Evolutionary conservation across 23 red algal genomes (phyloP).

Genomic region (Chondrus crispus): DNA sequence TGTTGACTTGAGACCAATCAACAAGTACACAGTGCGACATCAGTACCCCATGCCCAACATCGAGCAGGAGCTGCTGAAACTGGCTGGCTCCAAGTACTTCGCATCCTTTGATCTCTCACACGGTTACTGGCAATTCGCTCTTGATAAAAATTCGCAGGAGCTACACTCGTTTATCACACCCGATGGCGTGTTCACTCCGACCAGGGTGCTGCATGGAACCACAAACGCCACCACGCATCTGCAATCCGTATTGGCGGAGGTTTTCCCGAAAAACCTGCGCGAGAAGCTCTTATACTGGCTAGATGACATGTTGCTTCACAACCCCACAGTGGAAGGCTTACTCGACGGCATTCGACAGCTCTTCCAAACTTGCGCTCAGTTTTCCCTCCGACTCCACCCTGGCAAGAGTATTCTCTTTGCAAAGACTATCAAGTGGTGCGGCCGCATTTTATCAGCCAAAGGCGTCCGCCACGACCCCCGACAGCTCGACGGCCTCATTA

Average conservation of each 20-base stretch:
- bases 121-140: constrained; percentile 26
- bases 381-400: neutral
- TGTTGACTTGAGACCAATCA: constrained; percentile 21
- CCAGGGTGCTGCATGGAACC: constrained; percentile 11
- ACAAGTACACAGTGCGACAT: constrained; percentile 37
- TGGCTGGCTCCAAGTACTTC: constrained; percentile 3
- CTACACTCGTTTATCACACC: constrained; percentile 29
- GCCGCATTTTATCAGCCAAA: neutral
- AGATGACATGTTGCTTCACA: neutral
- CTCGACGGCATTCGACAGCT: neutral
- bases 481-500: neutral
- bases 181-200: constrained; percentile 14
- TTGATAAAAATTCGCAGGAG: constrained; percentile 5
- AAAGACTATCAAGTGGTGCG: neutral
- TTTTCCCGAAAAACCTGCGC: neutral
- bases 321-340: neutral
- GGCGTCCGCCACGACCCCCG: neutral
- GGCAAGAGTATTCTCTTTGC: neutral
- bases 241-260: neutral
- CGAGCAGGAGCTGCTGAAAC: neutral
- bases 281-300: neutral
- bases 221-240: constrained; percentile 9
- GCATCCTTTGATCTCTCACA: constrained; percentile 15
- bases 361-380: neutral
- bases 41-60: constrained; percentile 47